phyloP scores from a whole-genome alignment of 1,284 basidiomycete genomes.

The Mycocalia duriaeana region DNA sequence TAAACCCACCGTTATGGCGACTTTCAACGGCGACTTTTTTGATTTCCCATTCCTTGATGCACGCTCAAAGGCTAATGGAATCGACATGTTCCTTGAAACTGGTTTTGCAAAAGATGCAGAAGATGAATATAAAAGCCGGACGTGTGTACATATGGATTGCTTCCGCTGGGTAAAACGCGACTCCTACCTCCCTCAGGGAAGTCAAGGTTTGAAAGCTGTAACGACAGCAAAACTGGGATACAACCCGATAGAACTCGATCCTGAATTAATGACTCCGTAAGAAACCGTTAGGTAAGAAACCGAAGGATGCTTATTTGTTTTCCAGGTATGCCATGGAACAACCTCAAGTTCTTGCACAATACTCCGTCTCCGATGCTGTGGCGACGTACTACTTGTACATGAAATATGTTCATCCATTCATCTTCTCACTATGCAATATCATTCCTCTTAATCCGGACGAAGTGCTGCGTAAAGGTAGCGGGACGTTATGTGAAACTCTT shows the following conservation, averaged over 20 bases:
- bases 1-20: slow-evolving; percentile 95
- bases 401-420: slow-evolving; percentile 99
- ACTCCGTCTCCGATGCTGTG: slow-evolving; percentile 99
- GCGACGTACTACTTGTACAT: slow-evolving; percentile 99
- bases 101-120: slow-evolving; percentile 91
- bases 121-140: slow-evolving; percentile 91
- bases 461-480: slow-evolving; percentile 92
- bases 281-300: too few species aligned
- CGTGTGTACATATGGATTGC: slow-evolving; percentile 98
- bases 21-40: slow-evolving; percentile 99
- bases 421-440: slow-evolving; percentile 99
- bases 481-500: slow-evolving; percentile 95
- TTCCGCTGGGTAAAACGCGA: slow-evolving; percentile 99
- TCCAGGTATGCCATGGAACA: slow-evolving; percentile 92
- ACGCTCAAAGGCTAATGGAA: slow-evolving; percentile 82
- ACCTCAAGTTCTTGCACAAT: slow-evolving; percentile 91
- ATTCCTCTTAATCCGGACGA: slow-evolving; percentile 97
- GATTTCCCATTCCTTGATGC: slow-evolving; percentile 98
- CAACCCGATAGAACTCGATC: slow-evolving; percentile 95
- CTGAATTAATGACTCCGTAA: slow-evolving; percentile 98
- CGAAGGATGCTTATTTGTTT: too few species aligned
- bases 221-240: slow-evolving; percentile 97
- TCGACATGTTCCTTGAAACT: slow-evolving; percentile 95
- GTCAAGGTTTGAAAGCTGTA: slow-evolving; percentile 97
- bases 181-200: slow-evolving; percentile 98